phyloP scores from a whole-genome alignment of 2,329 filamentous ascomycete genomes.

The Xylaria sp. region DNA sequence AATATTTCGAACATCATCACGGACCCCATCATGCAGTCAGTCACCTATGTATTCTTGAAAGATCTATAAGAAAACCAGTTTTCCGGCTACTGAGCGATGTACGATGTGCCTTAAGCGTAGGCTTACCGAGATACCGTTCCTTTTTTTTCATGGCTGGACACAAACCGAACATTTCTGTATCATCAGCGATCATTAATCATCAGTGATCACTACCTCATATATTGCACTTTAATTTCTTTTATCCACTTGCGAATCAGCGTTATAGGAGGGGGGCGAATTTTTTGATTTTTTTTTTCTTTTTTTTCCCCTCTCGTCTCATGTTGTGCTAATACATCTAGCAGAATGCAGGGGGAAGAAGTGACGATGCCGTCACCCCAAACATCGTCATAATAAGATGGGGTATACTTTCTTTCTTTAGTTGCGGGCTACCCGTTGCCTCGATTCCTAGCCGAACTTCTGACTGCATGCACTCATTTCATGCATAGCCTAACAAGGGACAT shows the following conservation, averaged over 20 bases:
- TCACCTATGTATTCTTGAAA: not conserved
- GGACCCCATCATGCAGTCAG: constrained; percentile 11
- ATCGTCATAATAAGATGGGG: not conserved
- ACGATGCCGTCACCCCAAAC: constrained; percentile 6
- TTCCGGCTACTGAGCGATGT: not conserved
- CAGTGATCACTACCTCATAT: too few species aligned
- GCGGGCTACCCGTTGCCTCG: not conserved
- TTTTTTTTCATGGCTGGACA: not conserved
- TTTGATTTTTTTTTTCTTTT: not conserved
- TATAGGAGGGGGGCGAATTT: not conserved
- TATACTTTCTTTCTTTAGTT: not conserved
- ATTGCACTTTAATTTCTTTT: too few species aligned
- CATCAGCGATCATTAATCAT: not conserved
- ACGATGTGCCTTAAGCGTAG: not conserved
- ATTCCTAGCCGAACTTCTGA: not conserved
- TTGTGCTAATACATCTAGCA: not conserved
- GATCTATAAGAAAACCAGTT: not conserved
- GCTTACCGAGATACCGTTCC: constrained; percentile 15
- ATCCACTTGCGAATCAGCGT: not conserved
- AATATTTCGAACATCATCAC: constrained; percentile 3
- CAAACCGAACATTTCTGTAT: constrained; percentile 14
- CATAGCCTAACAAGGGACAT: not conserved
- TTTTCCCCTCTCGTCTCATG: not conserved
- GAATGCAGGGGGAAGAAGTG: not conserved
- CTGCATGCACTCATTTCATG: not conserved